Evolutionary conservation across 2,329 filamentous ascomycete genomes (phyloP).

Genomic region (Trichoderma sp.): DNA sequence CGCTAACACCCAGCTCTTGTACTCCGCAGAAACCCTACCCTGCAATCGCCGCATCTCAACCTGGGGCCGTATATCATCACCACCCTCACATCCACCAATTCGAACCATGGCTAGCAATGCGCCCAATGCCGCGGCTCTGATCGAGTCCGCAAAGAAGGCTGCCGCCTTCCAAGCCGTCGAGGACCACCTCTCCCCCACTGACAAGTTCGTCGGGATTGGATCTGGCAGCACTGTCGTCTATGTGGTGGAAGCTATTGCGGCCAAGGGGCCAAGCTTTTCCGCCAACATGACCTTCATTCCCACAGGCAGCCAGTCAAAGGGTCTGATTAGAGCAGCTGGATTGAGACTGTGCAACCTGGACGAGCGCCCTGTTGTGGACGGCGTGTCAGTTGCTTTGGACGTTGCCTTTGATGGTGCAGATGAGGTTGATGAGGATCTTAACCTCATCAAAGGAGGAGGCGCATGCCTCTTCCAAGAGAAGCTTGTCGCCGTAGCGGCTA

Average conservation of each 20-base stretch:
- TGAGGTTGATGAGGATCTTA: conserved; percentile 91
- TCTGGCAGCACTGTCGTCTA: conserved; percentile 82
- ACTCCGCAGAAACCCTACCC: neutral
- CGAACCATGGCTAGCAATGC: neutral
- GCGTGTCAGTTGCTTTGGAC: conserved; percentile 62
- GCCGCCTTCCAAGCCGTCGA: conserved; percentile 74
- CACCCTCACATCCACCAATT: neutral
- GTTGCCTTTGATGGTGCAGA: conserved; percentile 96
- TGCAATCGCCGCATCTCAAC: neutral
- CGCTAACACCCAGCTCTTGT: neutral
- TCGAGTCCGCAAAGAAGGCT: conserved; percentile 74
- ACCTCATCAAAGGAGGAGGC: conserved; percentile 96
- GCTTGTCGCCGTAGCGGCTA: conserved; percentile 80
- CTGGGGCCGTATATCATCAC: neutral
- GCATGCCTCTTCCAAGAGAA: conserved; percentile 99
- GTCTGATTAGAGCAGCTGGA: conserved; percentile 78
- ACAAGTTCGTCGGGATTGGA: conserved; percentile 74
- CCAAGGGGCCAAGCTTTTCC: conserved; percentile 56
- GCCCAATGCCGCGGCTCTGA: conserved; percentile 33
- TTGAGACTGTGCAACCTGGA: conserved; percentile 78
- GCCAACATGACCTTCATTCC: conserved; percentile 80
- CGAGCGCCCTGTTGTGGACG: conserved; percentile 58
- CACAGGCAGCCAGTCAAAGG: conserved; percentile 87
- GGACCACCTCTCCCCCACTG: conserved; percentile 66
- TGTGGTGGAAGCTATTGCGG: conserved; percentile 78